Conservation (phyloP, 345 rosid species). For the Citrus unshiu region DNA sequence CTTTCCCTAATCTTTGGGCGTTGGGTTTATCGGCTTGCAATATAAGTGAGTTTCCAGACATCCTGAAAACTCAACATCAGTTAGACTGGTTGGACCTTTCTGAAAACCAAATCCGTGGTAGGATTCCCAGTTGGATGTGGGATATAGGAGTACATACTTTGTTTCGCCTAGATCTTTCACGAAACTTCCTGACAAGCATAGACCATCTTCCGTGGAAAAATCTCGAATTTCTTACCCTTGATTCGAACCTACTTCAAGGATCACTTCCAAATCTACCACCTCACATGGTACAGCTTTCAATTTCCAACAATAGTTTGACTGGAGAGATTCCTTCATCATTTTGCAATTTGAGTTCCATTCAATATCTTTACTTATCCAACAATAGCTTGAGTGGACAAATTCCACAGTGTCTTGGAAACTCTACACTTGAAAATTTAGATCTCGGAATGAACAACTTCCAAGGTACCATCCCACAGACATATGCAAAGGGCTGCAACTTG, state of each 20-base stretch:
- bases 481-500: background rate
- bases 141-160: background rate
- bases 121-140: background rate
- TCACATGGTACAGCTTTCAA: fast-evolving
- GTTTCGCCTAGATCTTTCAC: fast-evolving
- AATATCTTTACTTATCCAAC: background rate
- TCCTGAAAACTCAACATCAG: background rate
- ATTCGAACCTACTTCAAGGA: too few species aligned
- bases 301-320: background rate
- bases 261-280: too few species aligned
- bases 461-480: too few species aligned
- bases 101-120: too few species aligned
- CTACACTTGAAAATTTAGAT: too few species aligned
- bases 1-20: fast-evolving
- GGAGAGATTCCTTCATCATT: slow-evolving; percentile 6
- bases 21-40: background rate
- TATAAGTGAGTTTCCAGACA: background rate
- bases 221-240: fast-evolving
- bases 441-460: too few species aligned
- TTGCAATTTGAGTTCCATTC: background rate
- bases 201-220: background rate
- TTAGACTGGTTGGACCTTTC: background rate
- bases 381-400: too few species aligned
- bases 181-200: background rate
- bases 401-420: too few species aligned